Evolutionary conservation across 2,329 filamentous ascomycete genomes (phyloP).

Genomic region (Colletotrichum tropicicola): DNA sequence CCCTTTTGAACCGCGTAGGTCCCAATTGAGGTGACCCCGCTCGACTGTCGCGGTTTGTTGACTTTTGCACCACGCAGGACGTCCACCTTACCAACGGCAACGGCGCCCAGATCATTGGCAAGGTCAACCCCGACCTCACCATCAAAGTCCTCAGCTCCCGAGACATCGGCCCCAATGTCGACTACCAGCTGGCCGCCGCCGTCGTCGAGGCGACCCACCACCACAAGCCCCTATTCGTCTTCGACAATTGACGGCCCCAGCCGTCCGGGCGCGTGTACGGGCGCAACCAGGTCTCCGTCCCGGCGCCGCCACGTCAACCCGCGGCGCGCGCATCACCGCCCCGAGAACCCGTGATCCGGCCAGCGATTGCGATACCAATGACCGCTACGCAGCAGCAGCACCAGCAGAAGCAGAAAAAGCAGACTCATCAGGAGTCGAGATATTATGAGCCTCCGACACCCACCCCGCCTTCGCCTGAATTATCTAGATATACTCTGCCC

Average conservation of each 20-base stretch:
- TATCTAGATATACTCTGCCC: background rate
- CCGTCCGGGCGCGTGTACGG: slow-evolving; percentile 26
- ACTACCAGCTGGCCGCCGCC: slow-evolving; percentile 78
- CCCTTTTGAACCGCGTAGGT: slow-evolving; percentile 77
- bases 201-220: slow-evolving; percentile 89
- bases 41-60: no score
- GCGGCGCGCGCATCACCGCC: slow-evolving; percentile 34
- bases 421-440: background rate
- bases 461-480: background rate
- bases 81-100: slow-evolving; percentile 75
- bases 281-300: slow-evolving; percentile 38
- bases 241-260: slow-evolving; percentile 55
- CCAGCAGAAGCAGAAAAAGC: background rate
- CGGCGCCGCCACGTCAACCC: slow-evolving; percentile 28
- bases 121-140: slow-evolving; percentile 77
- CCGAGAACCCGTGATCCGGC: slow-evolving; percentile 52
- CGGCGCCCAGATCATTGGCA: slow-evolving; percentile 80
- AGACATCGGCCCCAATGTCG: slow-evolving; percentile 75
- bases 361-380: slow-evolving; percentile 35
- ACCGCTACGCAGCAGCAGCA: background rate
- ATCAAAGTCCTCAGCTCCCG: slow-evolving; percentile 75
- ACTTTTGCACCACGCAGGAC: no score
- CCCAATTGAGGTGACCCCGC: background rate
- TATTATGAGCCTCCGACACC: background rate
- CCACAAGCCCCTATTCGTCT: slow-evolving; percentile 80